Evolutionary conservation across 192 early-diverging fungal genomes (phyloP).

Genomic region (Ramicandelaber brevisporus): DNA sequence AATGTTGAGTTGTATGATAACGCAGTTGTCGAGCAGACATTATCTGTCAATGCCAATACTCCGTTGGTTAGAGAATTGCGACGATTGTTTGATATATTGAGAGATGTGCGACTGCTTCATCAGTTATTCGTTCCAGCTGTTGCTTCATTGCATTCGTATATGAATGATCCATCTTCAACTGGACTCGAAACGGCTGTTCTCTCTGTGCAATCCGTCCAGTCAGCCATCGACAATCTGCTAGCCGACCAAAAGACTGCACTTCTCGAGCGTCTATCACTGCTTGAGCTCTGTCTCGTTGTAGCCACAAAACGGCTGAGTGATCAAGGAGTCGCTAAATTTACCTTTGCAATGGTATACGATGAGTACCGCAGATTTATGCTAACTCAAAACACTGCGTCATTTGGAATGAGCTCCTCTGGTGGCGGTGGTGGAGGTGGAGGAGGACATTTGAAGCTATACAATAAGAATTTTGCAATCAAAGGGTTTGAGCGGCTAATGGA

Average conservation of each 20-base stretch:
- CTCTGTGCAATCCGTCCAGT: no score
- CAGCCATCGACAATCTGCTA: slow-evolving; percentile 14
- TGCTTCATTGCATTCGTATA: no score
- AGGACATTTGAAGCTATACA: slow-evolving; percentile 40
- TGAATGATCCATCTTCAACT: no score
- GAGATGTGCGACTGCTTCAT: no score
- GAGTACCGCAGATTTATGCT: slow-evolving; percentile 71
- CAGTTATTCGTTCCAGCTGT: no score
- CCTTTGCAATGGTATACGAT: slow-evolving; percentile 88
- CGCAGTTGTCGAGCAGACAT: no score
- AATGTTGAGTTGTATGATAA: no score
- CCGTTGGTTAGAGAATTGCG: no score
- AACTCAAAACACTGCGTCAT: slow-evolving; percentile 18
- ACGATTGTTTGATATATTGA: no score
- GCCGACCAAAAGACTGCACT: slow-evolving; percentile 24
- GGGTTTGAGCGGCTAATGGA: slow-evolving; percentile 56
- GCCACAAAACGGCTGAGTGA: slow-evolving; percentile 45
- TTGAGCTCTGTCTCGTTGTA: slow-evolving; percentile 57
- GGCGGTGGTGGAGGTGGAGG: slow-evolving; percentile 9
- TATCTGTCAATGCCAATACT: no score
- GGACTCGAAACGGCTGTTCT: no score
- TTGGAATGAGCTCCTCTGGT: slow-evolving; percentile 5
- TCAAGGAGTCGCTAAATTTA: slow-evolving; percentile 41
- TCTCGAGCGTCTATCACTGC: slow-evolving; percentile 35
- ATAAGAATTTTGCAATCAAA: slow-evolving; percentile 64